Evolutionary conservation across 768 basidiomycete genomes (phyloP).

Genomic region (Phlegmacium glaucopus): DNA sequence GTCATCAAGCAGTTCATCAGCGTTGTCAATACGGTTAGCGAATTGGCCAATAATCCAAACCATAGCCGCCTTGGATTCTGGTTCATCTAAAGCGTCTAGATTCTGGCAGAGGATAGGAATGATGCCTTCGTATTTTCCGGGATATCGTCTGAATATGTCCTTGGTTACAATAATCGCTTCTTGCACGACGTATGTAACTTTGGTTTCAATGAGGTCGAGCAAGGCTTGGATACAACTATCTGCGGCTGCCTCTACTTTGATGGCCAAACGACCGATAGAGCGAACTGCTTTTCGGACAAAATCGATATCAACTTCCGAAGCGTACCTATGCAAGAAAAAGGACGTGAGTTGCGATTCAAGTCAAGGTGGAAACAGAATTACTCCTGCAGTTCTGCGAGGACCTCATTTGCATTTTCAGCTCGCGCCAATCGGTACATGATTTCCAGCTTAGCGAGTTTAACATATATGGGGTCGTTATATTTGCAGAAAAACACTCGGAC

Average conservation of each 20-base stretch:
- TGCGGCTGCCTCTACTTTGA: conserved; percentile 89
- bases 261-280: conserved; percentile 95
- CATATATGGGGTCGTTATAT: conserved; percentile 99
- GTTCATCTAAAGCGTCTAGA: conserved; percentile 88
- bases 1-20: conserved; percentile 93
- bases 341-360: background rate
- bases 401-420: conserved; percentile 91
- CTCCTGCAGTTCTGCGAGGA: conserved; percentile 95
- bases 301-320: conserved; percentile 96
- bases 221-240: conserved; percentile 88
- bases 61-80: conserved; percentile 96
- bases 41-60: conserved; percentile 98
- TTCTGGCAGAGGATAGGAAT: conserved; percentile 93
- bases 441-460: conserved; percentile 96
- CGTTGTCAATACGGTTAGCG: conserved; percentile 92
- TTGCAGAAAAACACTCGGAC: conserved; percentile 99
- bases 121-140: conserved; percentile 94
- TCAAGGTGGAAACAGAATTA: conserved; percentile 26
- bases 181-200: conserved; percentile 95
- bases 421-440: conserved; percentile 98
- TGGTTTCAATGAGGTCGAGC: conserved; percentile 84
- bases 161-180: conserved; percentile 97
- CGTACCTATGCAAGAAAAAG: conserved; percentile 64
- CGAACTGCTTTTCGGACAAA: conserved; percentile 97
- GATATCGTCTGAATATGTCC: conserved; percentile 96